Base-by-base conservation (phyloP, 23 red algal species). In the Gracilariopsis chorda region DNA sequence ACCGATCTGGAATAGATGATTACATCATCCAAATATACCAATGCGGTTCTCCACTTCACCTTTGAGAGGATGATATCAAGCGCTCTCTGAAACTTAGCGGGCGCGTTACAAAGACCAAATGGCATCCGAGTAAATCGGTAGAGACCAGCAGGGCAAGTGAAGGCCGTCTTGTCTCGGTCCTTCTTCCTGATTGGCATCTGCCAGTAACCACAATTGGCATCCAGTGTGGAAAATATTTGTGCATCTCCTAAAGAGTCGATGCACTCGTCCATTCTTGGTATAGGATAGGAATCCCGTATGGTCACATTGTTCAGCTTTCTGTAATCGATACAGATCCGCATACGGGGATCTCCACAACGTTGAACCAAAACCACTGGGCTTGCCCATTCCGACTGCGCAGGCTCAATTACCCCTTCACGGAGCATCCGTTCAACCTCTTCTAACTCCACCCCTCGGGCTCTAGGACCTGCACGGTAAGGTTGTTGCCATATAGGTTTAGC, bases 11-110 rank as follows among this genome's bases (percentile, higher is more conserved):
- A 69, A 75, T 51, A 75, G 44, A 87, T 72, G 63, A 87, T 75
- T 27, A 87, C 48, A 33, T 87, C 83, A 29, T 74, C 83, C 10
- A 87, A 19, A 25, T 87, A 87, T 24, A 87, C 65, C 42, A 87
- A 21, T 23, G 61, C 60, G 43, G 48, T 37, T 41, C 45, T 28
- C 53, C 60, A 87, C 34, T 70, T 67, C 25, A 87, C 60, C 40
- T 49, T 46, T 0, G 83, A 45, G 10, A 87, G 65, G 48, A 87
- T 87, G 20, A 87, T 32, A 21, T 87, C 83, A 27, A 87, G n/a
- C 45, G 83, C 83, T 33, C 83, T 41, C 39, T 87, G 83, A 48
- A 87, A 87, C 7, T 60, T 87, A 32, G 83, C 65, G 5, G 65
- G 83, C 0, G 83, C 63, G 20, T 87, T 87, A 20, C 40, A 13